Evolutionary conservation across 108 stramenopile species (phyloP).

Genomic region (Pseudonitzschia delicatissima): DNA sequence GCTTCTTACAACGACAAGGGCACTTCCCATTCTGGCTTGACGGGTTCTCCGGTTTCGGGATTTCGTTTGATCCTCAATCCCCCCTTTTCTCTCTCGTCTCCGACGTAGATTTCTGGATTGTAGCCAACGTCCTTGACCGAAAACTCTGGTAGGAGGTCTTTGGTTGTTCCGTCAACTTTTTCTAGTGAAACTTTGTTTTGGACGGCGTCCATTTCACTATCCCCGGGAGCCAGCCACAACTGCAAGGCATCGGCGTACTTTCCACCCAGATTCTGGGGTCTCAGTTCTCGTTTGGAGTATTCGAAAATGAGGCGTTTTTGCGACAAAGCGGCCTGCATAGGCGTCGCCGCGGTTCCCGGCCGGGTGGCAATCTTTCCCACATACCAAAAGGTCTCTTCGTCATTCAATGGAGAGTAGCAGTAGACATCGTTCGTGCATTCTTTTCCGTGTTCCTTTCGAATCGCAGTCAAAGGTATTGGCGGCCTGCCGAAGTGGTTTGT

Average conservation of each 20-base stretch:
- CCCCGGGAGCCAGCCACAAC: slow-evolving; percentile 77
- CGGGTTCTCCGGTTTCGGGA: slow-evolving; percentile 49
- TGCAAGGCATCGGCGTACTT: slow-evolving; percentile 55
- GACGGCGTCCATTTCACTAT: slow-evolving; percentile 84
- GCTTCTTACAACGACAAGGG: slow-evolving; percentile 42
- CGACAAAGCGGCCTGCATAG: slow-evolving; percentile 47
- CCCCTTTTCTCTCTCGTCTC: slow-evolving; percentile 70
- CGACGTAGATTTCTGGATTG: slow-evolving; percentile 88
- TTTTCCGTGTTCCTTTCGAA: slow-evolving; percentile 55
- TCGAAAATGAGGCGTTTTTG: slow-evolving; percentile 85
- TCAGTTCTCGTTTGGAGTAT: slow-evolving; percentile 68
- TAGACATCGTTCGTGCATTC: slow-evolving; percentile 59
- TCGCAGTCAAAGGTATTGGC: slow-evolving; percentile 76
- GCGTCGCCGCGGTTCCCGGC: slow-evolving; percentile 17
- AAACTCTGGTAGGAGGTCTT: slow-evolving; percentile 56
- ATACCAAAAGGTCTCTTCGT: slow-evolving; percentile 64
- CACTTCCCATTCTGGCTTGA: slow-evolving; percentile 73
- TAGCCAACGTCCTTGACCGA: slow-evolving; percentile 55
- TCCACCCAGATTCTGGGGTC: slow-evolving; percentile 78
- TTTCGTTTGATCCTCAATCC: slow-evolving; percentile 69
- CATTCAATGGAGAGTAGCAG: slow-evolving; percentile 62
- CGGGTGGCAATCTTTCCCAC: slow-evolving; percentile 66
- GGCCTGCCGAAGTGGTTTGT: slow-evolving; percentile 57
- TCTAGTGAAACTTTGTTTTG: slow-evolving; percentile 61
- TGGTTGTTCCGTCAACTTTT: slow-evolving; percentile 49